These are phyloP conservation scores for Phytophthora tubulina DNA, from an alignment of 352 stramenopile species.

Conservation along the genomic window DNA sequence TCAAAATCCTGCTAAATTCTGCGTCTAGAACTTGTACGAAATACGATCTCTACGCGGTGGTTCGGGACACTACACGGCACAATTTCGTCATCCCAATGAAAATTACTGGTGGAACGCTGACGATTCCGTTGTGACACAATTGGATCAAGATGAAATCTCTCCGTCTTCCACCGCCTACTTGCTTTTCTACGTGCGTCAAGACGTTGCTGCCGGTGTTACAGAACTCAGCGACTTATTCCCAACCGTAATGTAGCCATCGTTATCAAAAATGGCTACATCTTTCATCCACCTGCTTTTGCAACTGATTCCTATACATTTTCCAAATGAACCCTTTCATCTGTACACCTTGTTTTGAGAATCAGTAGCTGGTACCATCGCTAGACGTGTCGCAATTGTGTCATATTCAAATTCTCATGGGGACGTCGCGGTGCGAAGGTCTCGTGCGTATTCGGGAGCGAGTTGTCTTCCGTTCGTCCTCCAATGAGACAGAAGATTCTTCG, in stretches of 20 bases:
- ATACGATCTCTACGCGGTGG: conserved; percentile 95
- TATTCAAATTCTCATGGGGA: conserved; percentile 22
- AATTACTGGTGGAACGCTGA: conserved; percentile 94
- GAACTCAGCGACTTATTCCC: conserved; percentile 46
- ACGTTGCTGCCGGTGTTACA: conserved; percentile 44
- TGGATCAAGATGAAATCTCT: conserved; percentile 37
- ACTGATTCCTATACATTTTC: conserved; percentile 22
- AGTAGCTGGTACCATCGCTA: not conserved
- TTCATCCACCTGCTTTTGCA: conserved; percentile 6
- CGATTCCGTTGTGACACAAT: conserved; percentile 70
- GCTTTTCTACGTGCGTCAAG: conserved; percentile 75
- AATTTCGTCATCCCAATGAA: conserved; percentile 50
- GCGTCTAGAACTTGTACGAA: conserved; percentile 52
- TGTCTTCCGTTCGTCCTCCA: conserved; percentile 24
- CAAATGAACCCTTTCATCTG: conserved; percentile 6
- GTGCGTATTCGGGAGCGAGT: conserved; percentile 56
- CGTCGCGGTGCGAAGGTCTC: conserved; percentile 45
- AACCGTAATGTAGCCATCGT: conserved; percentile 27
- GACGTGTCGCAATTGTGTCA: conserved; percentile 11
- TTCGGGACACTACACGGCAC: conserved; percentile 93
- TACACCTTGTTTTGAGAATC: conserved; percentile 1
- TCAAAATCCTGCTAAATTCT: conserved; percentile 55
- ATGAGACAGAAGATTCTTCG: conserved; percentile 14
- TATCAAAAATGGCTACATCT: conserved; percentile 7
- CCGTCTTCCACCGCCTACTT: conserved; percentile 70